Base-by-base conservation (phyloP, 2,329 filamentous ascomycete species). In the Celoporthe dispersa region DNA sequence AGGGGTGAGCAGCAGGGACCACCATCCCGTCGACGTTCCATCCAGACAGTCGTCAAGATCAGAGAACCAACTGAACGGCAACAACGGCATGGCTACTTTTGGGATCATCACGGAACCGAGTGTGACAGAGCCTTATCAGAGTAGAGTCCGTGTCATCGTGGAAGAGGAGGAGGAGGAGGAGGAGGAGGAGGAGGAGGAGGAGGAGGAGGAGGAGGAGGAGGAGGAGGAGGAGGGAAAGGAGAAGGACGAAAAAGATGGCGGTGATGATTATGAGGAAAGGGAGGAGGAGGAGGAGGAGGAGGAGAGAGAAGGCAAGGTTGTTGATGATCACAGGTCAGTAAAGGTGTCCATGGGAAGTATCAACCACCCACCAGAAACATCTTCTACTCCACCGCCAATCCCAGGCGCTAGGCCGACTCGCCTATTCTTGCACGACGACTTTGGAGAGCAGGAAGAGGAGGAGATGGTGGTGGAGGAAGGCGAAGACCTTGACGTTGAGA, bases 311-410 rank as follows among this genome's bases (percentile, higher is more conserved):
- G 22, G 37, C 57, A 7, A 35, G n/a, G n/a, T n/a, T 19, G 9
- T 22, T 35, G 12, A 25, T 35, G 55, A 25, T 33, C 35, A 25
- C 25, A 60, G 22, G 22, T 14, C 57, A 37, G 28, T 6, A 22
- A 37, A 22, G 57, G 59, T 53, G 60, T 48, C 59, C 53, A 19
- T 33, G 14, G 28, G 3, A 37, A 41, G 2, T 22, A 7, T 60
- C 28, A 9, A 64, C 11, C 41, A 48, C 11, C 59, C 51, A 8
- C 59, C 60, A 5, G 68, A 57, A 25, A 55, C 60, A 2, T 70
- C 68, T 33, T 62, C 68, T 3, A 70, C 68, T 39, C 68, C 65
- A 28, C 68, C 68, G 16, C 65, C 68, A 19, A 70, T 70, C 33
- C 59, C 31, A 25, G 60, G 59, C 33, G 28, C 39, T 5, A 66